A percentile compares a stretch with the other conserved stretches of the same genome.
Conservation (phyloP, 2,329 filamentous ascomycete genomes). For the Fusarium chlamydosporum region DNA sequence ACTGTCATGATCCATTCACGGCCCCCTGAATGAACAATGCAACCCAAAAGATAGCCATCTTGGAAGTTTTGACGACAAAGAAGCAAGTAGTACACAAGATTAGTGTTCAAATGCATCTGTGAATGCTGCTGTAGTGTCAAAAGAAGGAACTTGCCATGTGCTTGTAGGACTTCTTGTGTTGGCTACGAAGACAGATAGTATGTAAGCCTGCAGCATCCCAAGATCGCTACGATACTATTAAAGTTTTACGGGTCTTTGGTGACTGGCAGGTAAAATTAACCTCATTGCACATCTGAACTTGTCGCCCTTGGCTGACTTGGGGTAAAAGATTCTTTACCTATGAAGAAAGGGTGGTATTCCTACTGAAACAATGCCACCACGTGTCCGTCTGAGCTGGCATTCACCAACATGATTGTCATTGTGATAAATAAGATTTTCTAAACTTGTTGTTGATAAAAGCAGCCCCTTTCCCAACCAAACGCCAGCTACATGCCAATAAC, state of each 20-base stretch:
- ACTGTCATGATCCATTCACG: slow-evolving; percentile 18
- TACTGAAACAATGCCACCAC: neutral
- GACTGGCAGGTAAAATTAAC: neutral
- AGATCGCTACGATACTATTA: neutral
- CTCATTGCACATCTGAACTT: neutral
- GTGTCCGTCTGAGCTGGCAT: neutral
- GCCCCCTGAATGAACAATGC: slow-evolving; percentile 4
- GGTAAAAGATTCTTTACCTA: neutral
- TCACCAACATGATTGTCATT: neutral
- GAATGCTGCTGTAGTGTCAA: no score
- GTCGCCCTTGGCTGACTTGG: neutral
- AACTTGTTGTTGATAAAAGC: slow-evolving; percentile 28
- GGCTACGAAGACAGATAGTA: neutral
- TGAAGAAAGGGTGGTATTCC: no score
- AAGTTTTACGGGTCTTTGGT: neutral
- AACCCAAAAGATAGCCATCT: neutral
- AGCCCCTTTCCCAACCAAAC: slow-evolving; percentile 41
- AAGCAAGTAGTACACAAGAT: neutral
- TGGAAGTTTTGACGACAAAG: neutral
- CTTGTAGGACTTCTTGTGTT: no score
- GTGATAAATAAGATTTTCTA: slow-evolving; percentile 7
- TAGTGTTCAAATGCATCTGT: no score
- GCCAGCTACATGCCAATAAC: slow-evolving; percentile 40
- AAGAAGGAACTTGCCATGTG: no score
- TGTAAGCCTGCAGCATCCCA: neutral